These are phyloP conservation scores for Talaromyces nanjingensis DNA, from an alignment of 495 filamentous ascomycete species.

Conservation along the genomic window DNA sequence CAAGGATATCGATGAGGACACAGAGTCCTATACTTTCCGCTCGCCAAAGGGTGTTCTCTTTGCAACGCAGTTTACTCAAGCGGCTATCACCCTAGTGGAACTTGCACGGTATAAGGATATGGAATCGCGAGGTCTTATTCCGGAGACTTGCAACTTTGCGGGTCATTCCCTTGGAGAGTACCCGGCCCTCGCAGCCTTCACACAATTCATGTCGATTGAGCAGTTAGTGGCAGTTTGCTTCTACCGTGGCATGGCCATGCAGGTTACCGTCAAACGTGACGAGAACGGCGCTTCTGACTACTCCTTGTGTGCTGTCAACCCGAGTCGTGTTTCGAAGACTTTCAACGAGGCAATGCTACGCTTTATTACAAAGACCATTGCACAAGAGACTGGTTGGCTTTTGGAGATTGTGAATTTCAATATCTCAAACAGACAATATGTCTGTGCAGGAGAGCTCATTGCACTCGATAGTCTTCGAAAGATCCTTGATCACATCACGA, in stretches of 20 bases:
- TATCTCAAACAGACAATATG: conserved; percentile 31
- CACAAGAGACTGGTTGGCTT: conserved; percentile 15
- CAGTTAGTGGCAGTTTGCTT: conserved; percentile 27
- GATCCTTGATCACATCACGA: conserved; percentile 76
- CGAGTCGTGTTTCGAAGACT: conserved; percentile 22
- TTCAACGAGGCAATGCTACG: conserved; percentile 19
- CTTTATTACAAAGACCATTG: conserved; percentile 18
- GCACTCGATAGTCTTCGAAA: conserved; percentile 63
- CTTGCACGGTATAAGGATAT: conserved; percentile 27
- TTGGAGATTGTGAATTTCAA: conserved; percentile 41
- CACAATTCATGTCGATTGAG: conserved; percentile 20
- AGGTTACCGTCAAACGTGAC: conserved; percentile 26
- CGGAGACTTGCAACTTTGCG: conserved; percentile 21
- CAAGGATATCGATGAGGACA: conserved; percentile 15
- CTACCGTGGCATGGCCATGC: conserved; percentile 38
- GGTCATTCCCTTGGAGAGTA: conserved; percentile 41
- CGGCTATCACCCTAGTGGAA: conserved; percentile 30
- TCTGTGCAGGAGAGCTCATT: conserved; percentile 44
- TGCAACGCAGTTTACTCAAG: conserved; percentile 37
- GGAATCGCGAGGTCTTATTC: conserved; percentile 21
- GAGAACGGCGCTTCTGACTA: conserved; percentile 21
- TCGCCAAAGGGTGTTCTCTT: conserved; percentile 27
- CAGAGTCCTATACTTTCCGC: conserved; percentile 26
- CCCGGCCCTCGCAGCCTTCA: conserved; percentile 23
- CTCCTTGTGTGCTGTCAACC: conserved; percentile 36